These are phyloP conservation scores for Tricholoma sp. DNA, from an alignment of 768 basidiomycete genomes.

Conservation along the genomic window DNA sequence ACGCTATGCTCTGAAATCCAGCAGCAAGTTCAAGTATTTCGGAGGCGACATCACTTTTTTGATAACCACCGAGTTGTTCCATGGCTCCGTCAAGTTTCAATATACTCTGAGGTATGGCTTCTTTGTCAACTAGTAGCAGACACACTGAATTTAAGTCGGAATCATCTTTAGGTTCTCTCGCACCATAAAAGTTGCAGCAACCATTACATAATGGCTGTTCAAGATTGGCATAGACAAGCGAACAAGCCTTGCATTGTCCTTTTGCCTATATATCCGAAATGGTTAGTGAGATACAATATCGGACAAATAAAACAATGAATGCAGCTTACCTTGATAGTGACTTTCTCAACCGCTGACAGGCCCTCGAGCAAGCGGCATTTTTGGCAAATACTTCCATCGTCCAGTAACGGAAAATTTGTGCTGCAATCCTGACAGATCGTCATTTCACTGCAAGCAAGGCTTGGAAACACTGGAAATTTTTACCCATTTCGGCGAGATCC, in stretches of 20 bases:
- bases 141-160: not conserved
- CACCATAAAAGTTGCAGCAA: conserved; percentile 1
- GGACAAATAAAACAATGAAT: not conserved
- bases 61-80: not conserved
- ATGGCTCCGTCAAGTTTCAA: not conserved
- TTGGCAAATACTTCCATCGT: not conserved
- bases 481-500: not conserved
- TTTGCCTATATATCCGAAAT: not conserved
- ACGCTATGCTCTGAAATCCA: not conserved
- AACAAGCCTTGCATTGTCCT: conserved; percentile 3
- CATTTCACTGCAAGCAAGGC: not conserved
- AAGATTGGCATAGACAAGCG: not conserved
- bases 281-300: not conserved
- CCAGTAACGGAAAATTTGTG: not conserved
- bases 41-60: conserved; percentile 4
- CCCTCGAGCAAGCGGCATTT: not conserved
- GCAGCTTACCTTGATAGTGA: not conserved
- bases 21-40: not conserved
- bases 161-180: not conserved
- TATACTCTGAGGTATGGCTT: not conserved
- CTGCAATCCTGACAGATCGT: not conserved
- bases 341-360: not conserved
- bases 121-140: not conserved
- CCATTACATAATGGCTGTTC: not conserved
- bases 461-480: not conserved